phyloP scores from a whole-genome alignment of 129 eudicot genomes.

The Pulicaria dysenterica region DNA sequence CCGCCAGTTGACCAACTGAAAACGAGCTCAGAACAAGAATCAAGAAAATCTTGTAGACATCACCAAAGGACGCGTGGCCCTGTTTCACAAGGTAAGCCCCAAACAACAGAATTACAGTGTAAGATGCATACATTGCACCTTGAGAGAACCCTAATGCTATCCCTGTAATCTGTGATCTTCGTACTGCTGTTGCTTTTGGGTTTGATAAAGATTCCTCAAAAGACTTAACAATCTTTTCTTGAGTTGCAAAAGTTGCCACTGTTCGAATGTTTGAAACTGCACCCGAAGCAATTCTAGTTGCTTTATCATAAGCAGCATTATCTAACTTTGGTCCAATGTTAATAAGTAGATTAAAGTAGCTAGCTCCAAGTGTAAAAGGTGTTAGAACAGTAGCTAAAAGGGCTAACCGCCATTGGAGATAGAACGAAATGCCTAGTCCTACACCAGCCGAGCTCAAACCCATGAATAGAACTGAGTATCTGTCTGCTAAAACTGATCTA shows the following conservation, averaged over 20 bases:
- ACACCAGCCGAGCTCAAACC: conserved; percentile 81
- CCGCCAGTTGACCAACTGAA: conserved; percentile 84
- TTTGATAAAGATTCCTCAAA: conserved; percentile 58
- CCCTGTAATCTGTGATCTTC: conserved; percentile 64
- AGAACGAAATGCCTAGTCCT: conserved; percentile 66
- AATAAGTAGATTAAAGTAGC: conserved; percentile 66
- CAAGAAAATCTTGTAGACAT: conserved; percentile 74
- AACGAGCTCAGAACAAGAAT: conserved; percentile 86
- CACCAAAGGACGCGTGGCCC: conserved; percentile 53
- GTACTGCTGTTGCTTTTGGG: conserved; percentile 57
- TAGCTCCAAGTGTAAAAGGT: conserved; percentile 87
- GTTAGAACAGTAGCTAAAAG: conserved; percentile 61
- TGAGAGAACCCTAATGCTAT: conserved; percentile 76
- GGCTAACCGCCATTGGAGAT: conserved; percentile 60
- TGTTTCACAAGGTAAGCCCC: conserved; percentile 75
- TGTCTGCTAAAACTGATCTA: conserved; percentile 71
- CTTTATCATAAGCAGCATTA: conserved; percentile 63
- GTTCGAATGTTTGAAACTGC: conserved; percentile 83
- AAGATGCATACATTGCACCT: conserved; percentile 81
- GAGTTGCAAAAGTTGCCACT: conserved; percentile 76
- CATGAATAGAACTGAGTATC: conserved; percentile 73
- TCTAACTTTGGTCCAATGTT: conserved; percentile 79
- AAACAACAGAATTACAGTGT: conserved; percentile 57
- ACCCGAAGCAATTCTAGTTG: conserved; percentile 74
- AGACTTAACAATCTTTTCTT: conserved; percentile 56